A percentile compares a stretch with the other conserved stretches of the same genome.
phyloP scores from a whole-genome alignment of 2,329 filamentous ascomycete genomes.

The Dryadomyces sulphureus region DNA sequence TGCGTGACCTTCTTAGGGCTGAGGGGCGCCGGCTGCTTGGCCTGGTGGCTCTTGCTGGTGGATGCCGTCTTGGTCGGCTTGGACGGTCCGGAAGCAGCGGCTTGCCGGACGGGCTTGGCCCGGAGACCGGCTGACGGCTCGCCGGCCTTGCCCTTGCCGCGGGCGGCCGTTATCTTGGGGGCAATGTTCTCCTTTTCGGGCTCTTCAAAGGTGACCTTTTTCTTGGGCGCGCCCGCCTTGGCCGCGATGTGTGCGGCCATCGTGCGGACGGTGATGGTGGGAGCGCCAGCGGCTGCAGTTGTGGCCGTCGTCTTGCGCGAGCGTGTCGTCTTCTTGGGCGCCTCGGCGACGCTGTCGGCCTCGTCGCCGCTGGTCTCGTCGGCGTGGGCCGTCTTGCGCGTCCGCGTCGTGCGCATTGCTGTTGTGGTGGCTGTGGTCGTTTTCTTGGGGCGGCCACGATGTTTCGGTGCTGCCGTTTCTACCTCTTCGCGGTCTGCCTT shows the following conservation, averaged over 20 bases:
- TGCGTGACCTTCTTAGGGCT: slow-evolving; percentile 53
- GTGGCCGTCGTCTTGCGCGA: slow-evolving; percentile 11
- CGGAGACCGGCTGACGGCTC: slow-evolving; percentile 16
- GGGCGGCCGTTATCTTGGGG: slow-evolving; percentile 20
- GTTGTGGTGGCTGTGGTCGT: slow-evolving; percentile 7
- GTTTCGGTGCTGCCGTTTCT: slow-evolving; percentile 18
- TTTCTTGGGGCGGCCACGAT: slow-evolving; percentile 20
- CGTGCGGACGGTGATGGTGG: slow-evolving; percentile 21
- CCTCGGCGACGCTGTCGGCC: neutral
- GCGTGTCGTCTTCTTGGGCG: slow-evolving; percentile 19
- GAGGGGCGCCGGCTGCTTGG: slow-evolving; percentile 28
- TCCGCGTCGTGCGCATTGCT: slow-evolving; percentile 12
- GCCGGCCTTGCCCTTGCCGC: slow-evolving; percentile 19
- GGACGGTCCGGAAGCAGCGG: slow-evolving; percentile 7
- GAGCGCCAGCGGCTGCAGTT: slow-evolving; percentile 18
- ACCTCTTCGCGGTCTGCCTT: slow-evolving; percentile 24
- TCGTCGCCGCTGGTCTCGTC: slow-evolving; percentile 14
- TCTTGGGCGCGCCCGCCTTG: slow-evolving; percentile 34
- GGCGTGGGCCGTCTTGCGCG: slow-evolving; percentile 14
- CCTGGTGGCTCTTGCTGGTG: neutral
- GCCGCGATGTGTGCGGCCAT: slow-evolving; percentile 18
- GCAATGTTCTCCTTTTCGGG: slow-evolving; percentile 49
- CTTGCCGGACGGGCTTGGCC: slow-evolving; percentile 13
- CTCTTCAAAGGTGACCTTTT: slow-evolving; percentile 48
- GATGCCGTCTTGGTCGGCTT: slow-evolving; percentile 15